A percentile compares a stretch with the other conserved stretches of the same genome.
These are phyloP conservation scores for Hyparrhenia diplandra DNA, from an alignment of 176 grass and related monocot species.

Conservation along the genomic window DNA sequence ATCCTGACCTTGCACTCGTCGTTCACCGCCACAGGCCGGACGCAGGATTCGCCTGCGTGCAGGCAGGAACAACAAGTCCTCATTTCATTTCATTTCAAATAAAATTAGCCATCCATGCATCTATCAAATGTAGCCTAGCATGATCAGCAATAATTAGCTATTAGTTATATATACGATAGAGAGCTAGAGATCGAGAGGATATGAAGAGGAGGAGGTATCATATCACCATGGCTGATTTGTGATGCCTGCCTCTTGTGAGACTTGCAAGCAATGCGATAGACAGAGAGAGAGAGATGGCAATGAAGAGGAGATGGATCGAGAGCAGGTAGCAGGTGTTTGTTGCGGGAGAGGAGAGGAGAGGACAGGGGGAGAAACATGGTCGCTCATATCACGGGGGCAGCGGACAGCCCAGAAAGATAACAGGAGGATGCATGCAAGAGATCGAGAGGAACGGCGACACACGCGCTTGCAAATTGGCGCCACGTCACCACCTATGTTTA, in stretches of 20 bases:
- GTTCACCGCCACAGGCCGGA: constrained; percentile 56
- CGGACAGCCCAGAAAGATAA: neutral
- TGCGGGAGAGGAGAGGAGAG: constrained; percentile 11
- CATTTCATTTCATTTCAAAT: too few relatives aligned
- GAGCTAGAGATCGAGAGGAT: neutral
- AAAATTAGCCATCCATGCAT: too few relatives aligned
- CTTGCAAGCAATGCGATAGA: neutral
- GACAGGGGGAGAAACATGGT: constrained; percentile 12
- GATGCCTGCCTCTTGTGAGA: neutral
- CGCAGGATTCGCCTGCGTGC: constrained; percentile 50
- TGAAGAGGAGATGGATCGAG: neutral
- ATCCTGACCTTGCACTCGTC: constrained; percentile 83
- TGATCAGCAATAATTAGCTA: neutral
- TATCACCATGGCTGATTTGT: constrained; percentile 16
- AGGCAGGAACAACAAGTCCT: neutral
- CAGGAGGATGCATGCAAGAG: neutral
- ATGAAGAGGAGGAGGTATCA: neutral
- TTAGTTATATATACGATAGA: neutral
- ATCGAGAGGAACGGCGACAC: neutral
- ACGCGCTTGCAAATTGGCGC: too few relatives aligned
- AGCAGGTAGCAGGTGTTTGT: constrained; percentile 5
- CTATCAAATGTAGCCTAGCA: too few relatives aligned
- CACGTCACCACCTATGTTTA: constrained; percentile 19
- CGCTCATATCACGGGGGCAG: neutral
- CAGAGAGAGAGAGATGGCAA: neutral